A percentile compares a stretch with the other conserved stretches of the same genome.
Conservation (phyloP, 495 filamentous ascomycete species). For the Penicillium psychrofluorescens region DNA sequence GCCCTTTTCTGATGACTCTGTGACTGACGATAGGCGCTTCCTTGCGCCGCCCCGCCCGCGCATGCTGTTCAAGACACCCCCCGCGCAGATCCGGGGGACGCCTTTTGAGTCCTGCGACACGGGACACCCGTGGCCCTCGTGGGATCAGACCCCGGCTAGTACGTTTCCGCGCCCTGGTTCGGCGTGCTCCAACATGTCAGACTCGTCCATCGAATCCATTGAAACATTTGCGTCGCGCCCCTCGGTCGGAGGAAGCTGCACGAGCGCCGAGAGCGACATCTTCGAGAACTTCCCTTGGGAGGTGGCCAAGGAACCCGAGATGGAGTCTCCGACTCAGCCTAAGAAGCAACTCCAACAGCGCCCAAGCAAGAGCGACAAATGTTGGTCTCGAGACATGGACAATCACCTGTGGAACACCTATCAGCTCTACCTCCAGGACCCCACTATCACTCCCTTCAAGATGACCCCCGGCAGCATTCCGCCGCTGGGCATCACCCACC, state of each 20-base stretch:
- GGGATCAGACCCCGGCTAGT: constrained; percentile 26
- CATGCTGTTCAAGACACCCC: constrained; percentile 56
- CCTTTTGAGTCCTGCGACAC: constrained; percentile 22
- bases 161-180: constrained; percentile 48
- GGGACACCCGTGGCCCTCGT: constrained; percentile 20
- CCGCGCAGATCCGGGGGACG: constrained; percentile 44
- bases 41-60: constrained; percentile 42
- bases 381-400: constrained; percentile 86
- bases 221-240: constrained; percentile 58
- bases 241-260: constrained; percentile 60
- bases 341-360: constrained; percentile 8
- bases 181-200: constrained; percentile 55
- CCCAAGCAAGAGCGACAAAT: constrained; percentile 6
- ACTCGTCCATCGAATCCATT: constrained; percentile 63
- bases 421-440: constrained; percentile 79
- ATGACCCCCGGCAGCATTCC: constrained; percentile 80
- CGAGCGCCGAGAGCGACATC: constrained; percentile 57
- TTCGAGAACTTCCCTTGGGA: constrained; percentile 48
- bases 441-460: constrained; percentile 88
- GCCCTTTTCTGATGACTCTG: constrained; percentile 12
- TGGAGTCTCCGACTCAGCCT: constrained; percentile 26
- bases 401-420: constrained; percentile 91
- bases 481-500: constrained; percentile 81
- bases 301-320: constrained; percentile 26
- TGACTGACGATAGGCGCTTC: constrained; percentile 35